Base-by-base conservation (phyloP, 306 rosid genomes). In the Herpetospermum pedunculosum region DNA sequence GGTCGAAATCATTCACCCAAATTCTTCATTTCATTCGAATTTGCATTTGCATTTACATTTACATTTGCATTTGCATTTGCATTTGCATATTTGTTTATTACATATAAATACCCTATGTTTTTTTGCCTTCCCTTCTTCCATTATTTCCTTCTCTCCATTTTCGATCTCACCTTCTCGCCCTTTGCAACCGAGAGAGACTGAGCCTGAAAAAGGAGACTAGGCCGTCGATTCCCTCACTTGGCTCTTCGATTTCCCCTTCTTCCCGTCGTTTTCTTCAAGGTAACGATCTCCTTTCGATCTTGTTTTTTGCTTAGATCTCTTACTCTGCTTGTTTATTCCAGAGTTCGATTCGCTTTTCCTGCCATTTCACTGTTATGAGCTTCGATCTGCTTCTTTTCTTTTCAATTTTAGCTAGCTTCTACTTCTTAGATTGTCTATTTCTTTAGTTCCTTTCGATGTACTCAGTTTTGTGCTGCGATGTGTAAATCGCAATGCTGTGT, bases 1-100 rank as follows among this genome's bases (percentile, higher is more conserved):
- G 72, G 49, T 75, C 60, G 48, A 75, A 75, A 75, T 75, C 59
- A 75, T 75, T 59, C 60, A 47, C 73, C 58, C 59, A 32, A 59
- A 60, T 62, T 75, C 49, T 46, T 75, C 77, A 75, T 53, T 75
- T 44, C 70, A 21, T 65, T 3, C 1, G 12, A 12, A 49, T 43
- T 41, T 68, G 0, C 68, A 53, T 55, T 55, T 57, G 23, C 35
- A 70, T 65, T n/a, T 65, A 6, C 15, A 68, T 23, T 46, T 30
- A 0, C 46, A 71, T 71, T 29, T 50, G 60, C 3, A 10, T 53
- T 53, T 16, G 6, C 6, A 43, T 59, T 29, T 50, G 60, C 3
- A 10, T 53, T 53, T 16, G 6, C 6, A 43, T 59, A n/a, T n/a
- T n/a, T n/a, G n/a, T n/a, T n/a, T n/a, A n/a, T n/a, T n/a, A n/a